phyloP scores from a whole-genome alignment of 768 basidiomycete species.

The Pleurotus giganteus region DNA sequence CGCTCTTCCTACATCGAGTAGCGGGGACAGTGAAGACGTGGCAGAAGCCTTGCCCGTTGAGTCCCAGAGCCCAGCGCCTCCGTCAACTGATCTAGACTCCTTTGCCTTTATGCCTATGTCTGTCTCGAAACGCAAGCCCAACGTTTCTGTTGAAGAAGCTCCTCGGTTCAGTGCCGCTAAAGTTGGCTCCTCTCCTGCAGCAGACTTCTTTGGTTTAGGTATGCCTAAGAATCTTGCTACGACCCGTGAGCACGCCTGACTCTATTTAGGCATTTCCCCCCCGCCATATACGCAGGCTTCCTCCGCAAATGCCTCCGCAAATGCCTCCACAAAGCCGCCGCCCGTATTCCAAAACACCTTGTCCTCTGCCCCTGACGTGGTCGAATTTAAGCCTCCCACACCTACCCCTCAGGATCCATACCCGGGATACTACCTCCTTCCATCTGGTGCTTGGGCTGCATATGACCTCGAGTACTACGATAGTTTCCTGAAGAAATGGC shows the following conservation, averaged over 20 bases:
- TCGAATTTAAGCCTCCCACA: conserved; percentile 68
- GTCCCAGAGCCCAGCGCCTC: conserved; percentile 3
- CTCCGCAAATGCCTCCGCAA: conserved; percentile 11
- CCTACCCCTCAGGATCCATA: conserved; percentile 75
- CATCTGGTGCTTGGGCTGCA: conserved; percentile 76
- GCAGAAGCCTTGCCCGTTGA: conserved; percentile 11
- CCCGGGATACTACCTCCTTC: conserved; percentile 85
- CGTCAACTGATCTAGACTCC: conserved; percentile 31
- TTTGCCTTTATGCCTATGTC: conserved; percentile 59
- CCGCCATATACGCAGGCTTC: too few species aligned
- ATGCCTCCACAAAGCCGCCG: conserved; percentile 20
- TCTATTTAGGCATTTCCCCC: conserved; percentile 26
- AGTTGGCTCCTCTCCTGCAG: conserved; percentile 29
- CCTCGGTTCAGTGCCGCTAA: conserved; percentile 9
- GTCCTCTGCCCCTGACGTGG: conserved; percentile 68
- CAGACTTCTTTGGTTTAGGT: conserved; percentile 74
- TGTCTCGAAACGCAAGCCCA: conserved; percentile 56
- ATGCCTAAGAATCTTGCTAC: conserved; percentile 20
- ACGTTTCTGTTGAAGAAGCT: conserved; percentile 51
- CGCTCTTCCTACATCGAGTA: conserved; percentile 18
- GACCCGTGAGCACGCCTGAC: too few species aligned
- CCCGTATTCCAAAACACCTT: conserved; percentile 27
- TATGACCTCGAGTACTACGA: conserved; percentile 71
- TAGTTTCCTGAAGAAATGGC: conserved; percentile 70
- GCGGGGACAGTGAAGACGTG: conserved; percentile 20